Evolutionary conservation across 257 asterid genomes (phyloP), one percentile per base, ranked within the genome.

Genomic region (Nicotiana sylvestris): DNA sequence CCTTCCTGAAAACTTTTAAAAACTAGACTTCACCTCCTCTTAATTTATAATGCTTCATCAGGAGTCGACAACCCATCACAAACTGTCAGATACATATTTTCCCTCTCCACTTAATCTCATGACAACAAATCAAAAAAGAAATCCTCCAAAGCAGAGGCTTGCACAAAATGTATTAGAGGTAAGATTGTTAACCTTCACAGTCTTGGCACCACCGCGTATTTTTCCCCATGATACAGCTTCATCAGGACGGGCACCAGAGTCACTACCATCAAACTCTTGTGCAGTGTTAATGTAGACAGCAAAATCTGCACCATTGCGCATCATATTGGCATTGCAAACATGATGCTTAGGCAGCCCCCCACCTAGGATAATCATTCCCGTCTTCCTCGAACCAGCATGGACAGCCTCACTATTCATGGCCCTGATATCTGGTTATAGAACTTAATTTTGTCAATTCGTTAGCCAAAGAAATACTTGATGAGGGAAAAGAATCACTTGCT

Each of bases 151-250:
- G 35, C 35, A 33, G 35, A 33, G 35, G 35, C 5, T 33, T 33
- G 35, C 35, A 33, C 7, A 81, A 80, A 37, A 66, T 11, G 32
- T 37, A 69, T 8, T 3, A 0, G 2, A 74, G n/a, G 61, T 21
- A 35, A 66, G 25, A 70, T 66, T 29, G 32, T 30, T 35, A 66
- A 95, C 99, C 99, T 96, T 96, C 30, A 96, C 91, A 60, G 98
- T 90, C 92, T 87, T 94, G 12, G 99, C 99, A 49, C 97, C 93
- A 58, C 94, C 95, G 37, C 95, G 97, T 66, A 96, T 94, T 83
- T 96, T 96, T 25, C 99, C 99, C 98, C 99, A 96, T 35, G 98
- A 96, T 78, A 96, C 97, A 61, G 98, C 99, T 92, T 94, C 99
- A 82, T 96, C 99, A 1, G 98, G 98, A 32, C 90, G 92, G 60